These are phyloP conservation scores for Fraxinus cuspidata DNA, from an alignment of 257 asterid genomes.

Conservation along the genomic window DNA sequence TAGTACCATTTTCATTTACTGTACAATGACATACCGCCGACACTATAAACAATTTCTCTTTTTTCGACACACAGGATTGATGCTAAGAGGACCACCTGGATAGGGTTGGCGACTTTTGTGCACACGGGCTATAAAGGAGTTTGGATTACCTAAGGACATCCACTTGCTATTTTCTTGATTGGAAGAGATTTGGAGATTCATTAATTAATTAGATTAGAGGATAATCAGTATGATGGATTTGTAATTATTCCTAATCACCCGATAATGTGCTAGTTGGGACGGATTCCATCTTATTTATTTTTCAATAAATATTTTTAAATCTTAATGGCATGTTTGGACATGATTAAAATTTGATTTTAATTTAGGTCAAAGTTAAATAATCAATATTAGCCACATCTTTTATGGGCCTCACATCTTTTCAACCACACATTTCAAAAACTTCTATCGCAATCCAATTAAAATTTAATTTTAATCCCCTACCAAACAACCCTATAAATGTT, in stretches of 20 bases:
- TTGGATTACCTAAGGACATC: not conserved
- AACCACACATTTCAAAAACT: no score
- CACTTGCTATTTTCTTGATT: slow-evolving; percentile 3
- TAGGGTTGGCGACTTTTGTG: slow-evolving; percentile 4
- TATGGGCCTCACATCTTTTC: no score
- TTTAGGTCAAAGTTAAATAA: no score
- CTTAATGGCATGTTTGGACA: no score
- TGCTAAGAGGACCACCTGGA: slow-evolving; percentile 4
- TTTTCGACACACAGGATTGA: not conserved
- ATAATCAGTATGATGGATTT: slow-evolving; percentile 7
- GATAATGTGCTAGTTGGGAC: slow-evolving; percentile 24
- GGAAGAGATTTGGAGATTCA: slow-evolving; percentile 14
- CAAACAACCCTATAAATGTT: no score
- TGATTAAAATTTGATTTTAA: no score
- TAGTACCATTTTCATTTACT: no score
- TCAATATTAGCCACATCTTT: no score
- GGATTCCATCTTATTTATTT: not conserved
- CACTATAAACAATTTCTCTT: not conserved
- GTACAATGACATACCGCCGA: not conserved
- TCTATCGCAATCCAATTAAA: no score
- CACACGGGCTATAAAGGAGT: slow-evolving; percentile 6
- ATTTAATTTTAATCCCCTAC: no score
- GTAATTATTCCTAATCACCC: slow-evolving; percentile 31
- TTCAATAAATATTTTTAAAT: not conserved
- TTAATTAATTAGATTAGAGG: slow-evolving; percentile 7